Evolutionary conservation across 2,329 filamentous ascomycete genomes (phyloP).

Genomic region (Fusarium haematococcum): DNA sequence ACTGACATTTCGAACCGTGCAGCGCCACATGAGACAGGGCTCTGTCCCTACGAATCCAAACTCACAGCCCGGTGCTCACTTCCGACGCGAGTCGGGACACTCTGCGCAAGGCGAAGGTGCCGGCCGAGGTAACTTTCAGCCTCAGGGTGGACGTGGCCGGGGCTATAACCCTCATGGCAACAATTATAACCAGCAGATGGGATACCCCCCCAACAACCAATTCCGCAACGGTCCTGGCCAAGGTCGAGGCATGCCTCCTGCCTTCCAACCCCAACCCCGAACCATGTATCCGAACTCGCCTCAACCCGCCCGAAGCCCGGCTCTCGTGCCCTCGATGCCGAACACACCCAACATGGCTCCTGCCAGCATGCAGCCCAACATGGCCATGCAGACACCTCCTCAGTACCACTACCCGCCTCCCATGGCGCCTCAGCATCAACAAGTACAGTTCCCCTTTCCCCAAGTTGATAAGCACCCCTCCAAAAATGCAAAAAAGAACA

Average conservation of each 20-base stretch:
- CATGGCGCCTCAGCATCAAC: slow-evolving; percentile 70
- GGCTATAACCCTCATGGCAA: slow-evolving; percentile 58
- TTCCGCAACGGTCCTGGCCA: slow-evolving; percentile 58
- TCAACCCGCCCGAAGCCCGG: slow-evolving; percentile 74
- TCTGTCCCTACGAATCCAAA: slow-evolving; percentile 72
- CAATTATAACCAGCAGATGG: slow-evolving; percentile 61
- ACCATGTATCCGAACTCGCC: slow-evolving; percentile 71
- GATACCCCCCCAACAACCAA: slow-evolving; percentile 58
- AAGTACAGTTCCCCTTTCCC: slow-evolving; percentile 66
- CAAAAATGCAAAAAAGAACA: slow-evolving; percentile 59
- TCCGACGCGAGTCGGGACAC: slow-evolving; percentile 87
- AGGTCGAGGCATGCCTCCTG: slow-evolving; percentile 65
- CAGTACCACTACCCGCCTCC: slow-evolving; percentile 71
- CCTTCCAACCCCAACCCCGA: slow-evolving; percentile 58
- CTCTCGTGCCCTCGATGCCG: slow-evolving; percentile 73
- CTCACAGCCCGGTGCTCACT: slow-evolving; percentile 76
- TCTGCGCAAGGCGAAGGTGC: slow-evolving; percentile 72
- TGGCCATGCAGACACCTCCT: slow-evolving; percentile 74
- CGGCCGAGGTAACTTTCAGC: slow-evolving; percentile 66
- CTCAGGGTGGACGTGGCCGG: slow-evolving; percentile 63
- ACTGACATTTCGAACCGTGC: slow-evolving; percentile 45
- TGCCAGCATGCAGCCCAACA: slow-evolving; percentile 64
- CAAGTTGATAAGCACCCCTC: slow-evolving; percentile 50
- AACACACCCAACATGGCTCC: slow-evolving; percentile 76
- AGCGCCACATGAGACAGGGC: slow-evolving; percentile 77